Percentiles rank a stretch among this genome's conserved stretches.
phyloP scores from a whole-genome alignment of 2,329 filamentous ascomycete species.

The Alternaria novae-zelandiae region DNA sequence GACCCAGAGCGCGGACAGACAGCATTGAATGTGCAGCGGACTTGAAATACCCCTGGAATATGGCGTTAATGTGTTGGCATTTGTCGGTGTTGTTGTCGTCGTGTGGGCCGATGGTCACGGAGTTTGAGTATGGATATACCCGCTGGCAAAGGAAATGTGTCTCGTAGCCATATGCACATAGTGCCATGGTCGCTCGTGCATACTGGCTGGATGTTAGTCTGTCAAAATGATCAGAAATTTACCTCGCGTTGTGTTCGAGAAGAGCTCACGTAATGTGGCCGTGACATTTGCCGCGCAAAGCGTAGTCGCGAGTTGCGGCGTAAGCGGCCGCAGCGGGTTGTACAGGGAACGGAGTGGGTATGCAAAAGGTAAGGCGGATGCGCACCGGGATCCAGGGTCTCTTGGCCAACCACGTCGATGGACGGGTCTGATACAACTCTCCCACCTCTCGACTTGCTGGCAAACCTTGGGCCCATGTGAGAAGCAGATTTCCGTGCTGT shows the following conservation, averaged over 20 bases:
- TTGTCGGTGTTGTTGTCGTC: not conserved
- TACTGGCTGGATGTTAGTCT: not conserved
- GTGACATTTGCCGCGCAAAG: conserved; percentile 4
- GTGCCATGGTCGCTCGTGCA: not conserved
- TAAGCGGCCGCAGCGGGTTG: conserved; percentile 15
- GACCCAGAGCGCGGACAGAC: conserved; percentile 61
- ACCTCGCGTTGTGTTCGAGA: not conserved
- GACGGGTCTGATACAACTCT: conserved; percentile 11
- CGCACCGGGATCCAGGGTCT: conserved; percentile 20
- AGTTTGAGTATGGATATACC: conserved; percentile 27
- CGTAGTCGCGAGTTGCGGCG: conserved; percentile 14
- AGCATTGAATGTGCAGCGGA: conserved; percentile 41
- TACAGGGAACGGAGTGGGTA: conserved; percentile 17
- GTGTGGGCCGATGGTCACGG: not conserved
- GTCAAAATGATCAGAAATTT: not conserved
- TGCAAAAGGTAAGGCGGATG: conserved; percentile 13
- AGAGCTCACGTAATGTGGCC: not conserved
- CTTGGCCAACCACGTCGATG: conserved; percentile 20
- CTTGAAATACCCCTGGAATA: not conserved
- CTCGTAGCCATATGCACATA: not conserved
- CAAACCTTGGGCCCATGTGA: conserved; percentile 29
- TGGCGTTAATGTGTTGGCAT: not conserved
- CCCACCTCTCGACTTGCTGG: conserved; percentile 21
- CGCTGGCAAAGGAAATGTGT: conserved; percentile 14
- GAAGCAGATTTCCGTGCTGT: conserved; percentile 29